Evolutionary conservation across 2,329 filamentous ascomycete genomes (phyloP).

Genomic region (Alternaria infectoria): DNA sequence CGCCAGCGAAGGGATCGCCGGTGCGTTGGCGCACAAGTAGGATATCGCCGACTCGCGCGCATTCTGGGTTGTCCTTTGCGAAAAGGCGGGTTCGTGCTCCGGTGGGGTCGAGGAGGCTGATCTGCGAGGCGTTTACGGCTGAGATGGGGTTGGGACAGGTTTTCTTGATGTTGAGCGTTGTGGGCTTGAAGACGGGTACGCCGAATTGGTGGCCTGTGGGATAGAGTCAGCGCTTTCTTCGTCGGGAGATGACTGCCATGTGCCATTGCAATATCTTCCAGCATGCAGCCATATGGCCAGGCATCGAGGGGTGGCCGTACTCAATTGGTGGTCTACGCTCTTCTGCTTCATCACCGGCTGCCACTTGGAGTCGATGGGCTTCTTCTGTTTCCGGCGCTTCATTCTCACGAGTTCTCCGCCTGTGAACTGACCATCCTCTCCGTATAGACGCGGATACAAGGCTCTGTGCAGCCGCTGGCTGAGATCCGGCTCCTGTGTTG

Average conservation of each 20-base stretch:
- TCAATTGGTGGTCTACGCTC: slow-evolving; percentile 17
- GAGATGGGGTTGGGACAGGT: slow-evolving; percentile 71
- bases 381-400: slow-evolving; percentile 5
- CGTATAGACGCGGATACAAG: slow-evolving; percentile 19
- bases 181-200: slow-evolving; percentile 57
- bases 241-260: background rate
- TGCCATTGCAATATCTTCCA: background rate
- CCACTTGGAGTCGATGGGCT: slow-evolving; percentile 20
- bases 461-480: slow-evolving; percentile 29
- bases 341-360: slow-evolving; percentile 14
- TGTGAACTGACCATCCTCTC: slow-evolving; percentile 1
- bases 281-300: background rate
- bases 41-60: slow-evolving; percentile 85
- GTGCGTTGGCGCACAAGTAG: slow-evolving; percentile 85
- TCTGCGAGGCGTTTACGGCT: slow-evolving; percentile 70
- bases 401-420: background rate
- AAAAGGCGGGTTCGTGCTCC: slow-evolving; percentile 85
- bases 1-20: slow-evolving; percentile 88
- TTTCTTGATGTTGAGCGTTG: slow-evolving; percentile 62
- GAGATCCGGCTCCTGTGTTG: slow-evolving; percentile 12
- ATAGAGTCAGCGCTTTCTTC: slow-evolving; percentile 1
- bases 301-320: slow-evolving; percentile 3
- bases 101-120: slow-evolving; percentile 79
- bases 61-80: slow-evolving; percentile 75
- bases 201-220: slow-evolving; percentile 44